Evolutionary conservation across 495 filamentous ascomycete species (phyloP).

Genomic region (Aspergillus saccharolyticus): DNA sequence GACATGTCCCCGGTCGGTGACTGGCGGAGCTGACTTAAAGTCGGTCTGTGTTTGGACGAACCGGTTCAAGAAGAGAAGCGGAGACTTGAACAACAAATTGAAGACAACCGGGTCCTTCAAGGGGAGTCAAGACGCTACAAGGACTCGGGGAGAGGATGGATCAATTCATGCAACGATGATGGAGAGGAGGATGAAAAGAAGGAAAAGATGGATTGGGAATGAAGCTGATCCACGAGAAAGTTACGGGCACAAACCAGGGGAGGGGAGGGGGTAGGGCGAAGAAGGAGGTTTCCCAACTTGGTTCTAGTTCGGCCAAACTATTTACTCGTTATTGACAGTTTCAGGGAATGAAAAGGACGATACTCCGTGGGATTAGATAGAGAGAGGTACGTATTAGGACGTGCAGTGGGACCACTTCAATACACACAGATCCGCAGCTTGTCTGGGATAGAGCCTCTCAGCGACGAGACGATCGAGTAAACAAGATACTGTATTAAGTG

Average conservation of each 20-base stretch:
- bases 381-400: no score
- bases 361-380: no score
- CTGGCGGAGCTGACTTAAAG: constrained; percentile 9
- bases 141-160: not conserved
- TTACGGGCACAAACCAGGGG: constrained; percentile 8
- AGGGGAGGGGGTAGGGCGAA: not conserved
- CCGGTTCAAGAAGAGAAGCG: constrained; percentile 11
- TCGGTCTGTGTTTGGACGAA: constrained; percentile 7
- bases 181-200: constrained; percentile 7
- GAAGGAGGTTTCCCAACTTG: constrained; percentile 8
- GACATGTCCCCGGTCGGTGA: constrained; percentile 46
- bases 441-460: no score
- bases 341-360: not conserved
- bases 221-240: constrained; percentile 18
- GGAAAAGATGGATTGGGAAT: not conserved
- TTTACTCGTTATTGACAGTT: constrained; percentile 17
- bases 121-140: not conserved
- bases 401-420: not conserved
- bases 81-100: constrained; percentile 16
- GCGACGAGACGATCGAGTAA: no score
- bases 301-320: constrained; percentile 17
- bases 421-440: not conserved
- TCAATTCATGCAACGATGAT: constrained; percentile 7
- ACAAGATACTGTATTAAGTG: constrained; percentile 22
- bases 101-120: constrained; percentile 8